Conservation (phyloP, 176 grass and related monocot genomes). For the Otatea glauca region DNA sequence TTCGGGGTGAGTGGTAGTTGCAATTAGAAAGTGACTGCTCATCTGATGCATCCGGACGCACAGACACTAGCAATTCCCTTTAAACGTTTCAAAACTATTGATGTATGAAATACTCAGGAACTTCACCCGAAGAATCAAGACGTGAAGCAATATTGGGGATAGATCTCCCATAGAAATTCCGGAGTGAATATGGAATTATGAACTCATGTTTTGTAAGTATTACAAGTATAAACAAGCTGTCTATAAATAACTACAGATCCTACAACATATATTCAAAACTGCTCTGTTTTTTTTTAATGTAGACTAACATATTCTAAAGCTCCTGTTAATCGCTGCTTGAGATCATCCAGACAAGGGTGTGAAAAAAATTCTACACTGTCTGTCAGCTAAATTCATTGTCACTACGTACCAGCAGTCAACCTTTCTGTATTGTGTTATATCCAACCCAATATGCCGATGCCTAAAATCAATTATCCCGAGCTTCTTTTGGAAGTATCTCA, state of each 20-base stretch:
- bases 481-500: constrained; percentile 60
- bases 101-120: neutral
- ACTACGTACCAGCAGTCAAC: neutral
- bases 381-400: constrained; percentile 31
- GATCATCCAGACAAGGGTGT: neutral
- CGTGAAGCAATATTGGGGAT: neutral
- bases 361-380: constrained; percentile 16
- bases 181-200: neutral
- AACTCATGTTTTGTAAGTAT: neutral
- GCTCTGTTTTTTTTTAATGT: neutral
- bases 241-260: constrained; percentile 19
- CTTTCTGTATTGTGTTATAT: constrained; percentile 6
- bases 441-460: constrained; percentile 6
- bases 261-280: constrained; percentile 32
- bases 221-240: constrained; percentile 17
- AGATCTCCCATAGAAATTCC: neutral
- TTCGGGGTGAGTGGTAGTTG: too few species aligned
- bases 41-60: too few species aligned
- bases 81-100: neutral
- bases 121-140: neutral
- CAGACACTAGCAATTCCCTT: too few species aligned
- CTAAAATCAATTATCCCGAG: constrained; percentile 52
- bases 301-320: constrained; percentile 7
- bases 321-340: neutral
- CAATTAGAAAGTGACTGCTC: too few species aligned